Evolutionary conservation across 257 asterid genomes (phyloP).

Genomic region (Capsicum rhomboideum): DNA sequence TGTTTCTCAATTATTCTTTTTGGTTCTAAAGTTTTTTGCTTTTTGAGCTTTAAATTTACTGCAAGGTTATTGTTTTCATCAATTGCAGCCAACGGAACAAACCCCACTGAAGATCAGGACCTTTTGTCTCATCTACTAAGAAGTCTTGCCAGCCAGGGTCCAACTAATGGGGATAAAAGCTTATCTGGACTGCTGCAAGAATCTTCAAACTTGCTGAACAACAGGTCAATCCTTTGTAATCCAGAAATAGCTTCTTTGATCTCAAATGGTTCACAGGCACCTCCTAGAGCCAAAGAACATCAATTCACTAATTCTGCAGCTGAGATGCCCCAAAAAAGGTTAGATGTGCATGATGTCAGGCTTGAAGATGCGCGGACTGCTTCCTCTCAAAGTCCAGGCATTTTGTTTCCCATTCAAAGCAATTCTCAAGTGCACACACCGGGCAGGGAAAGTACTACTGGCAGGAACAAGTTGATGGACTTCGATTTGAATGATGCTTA

Average conservation of each 20-base stretch:
- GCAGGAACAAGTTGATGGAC: constrained; percentile 49
- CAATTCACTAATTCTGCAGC: constrained; percentile 19
- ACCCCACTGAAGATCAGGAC: constrained; percentile 46
- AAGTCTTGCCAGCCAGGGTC: constrained; percentile 47
- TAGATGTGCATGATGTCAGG: constrained; percentile 6
- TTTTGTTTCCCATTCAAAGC: constrained; percentile 23
- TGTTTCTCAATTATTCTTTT: constrained; percentile 1
- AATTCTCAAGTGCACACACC: constrained; percentile 38
- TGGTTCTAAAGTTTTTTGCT: not conserved
- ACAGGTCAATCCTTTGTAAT: constrained; percentile 34
- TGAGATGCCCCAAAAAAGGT: constrained; percentile 27
- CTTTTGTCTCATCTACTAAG: constrained; percentile 63
- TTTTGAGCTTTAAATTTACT: not conserved
- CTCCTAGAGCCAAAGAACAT: constrained; percentile 32
- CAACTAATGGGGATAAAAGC: constrained; percentile 24
- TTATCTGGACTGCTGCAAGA: constrained; percentile 38
- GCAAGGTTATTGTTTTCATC: constrained; percentile 8
- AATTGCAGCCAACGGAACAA: constrained; percentile 45
- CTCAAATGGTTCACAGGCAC: constrained; percentile 41
- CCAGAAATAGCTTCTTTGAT: constrained; percentile 34
- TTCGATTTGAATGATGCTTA: constrained; percentile 69
- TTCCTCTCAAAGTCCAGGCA: constrained; percentile 37
- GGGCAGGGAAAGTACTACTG: constrained; percentile 38
- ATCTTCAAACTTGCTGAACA: constrained; percentile 37
- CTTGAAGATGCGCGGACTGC: constrained; percentile 23